phyloP scores from a whole-genome alignment of 2,329 filamentous ascomycete genomes.

The Aureobasidium melanogenum region DNA sequence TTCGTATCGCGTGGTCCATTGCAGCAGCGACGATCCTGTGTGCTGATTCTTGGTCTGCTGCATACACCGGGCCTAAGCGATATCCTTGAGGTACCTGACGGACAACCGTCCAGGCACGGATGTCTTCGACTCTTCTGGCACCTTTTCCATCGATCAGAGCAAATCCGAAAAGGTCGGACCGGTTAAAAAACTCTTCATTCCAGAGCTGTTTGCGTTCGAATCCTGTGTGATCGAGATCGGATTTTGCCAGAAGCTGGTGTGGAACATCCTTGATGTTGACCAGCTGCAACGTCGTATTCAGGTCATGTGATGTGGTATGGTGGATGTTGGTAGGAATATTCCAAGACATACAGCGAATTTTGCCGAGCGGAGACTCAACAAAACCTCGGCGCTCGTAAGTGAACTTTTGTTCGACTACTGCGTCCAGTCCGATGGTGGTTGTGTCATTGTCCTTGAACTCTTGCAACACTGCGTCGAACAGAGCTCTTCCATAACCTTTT shows the following conservation, averaged over 20 bases:
- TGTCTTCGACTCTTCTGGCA: constrained; percentile 12
- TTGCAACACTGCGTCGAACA: constrained; percentile 24
- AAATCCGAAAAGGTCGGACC: constrained; percentile 24
- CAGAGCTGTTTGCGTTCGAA: constrained; percentile 26
- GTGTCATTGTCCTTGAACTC: constrained; percentile 18
- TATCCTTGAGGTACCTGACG: constrained; percentile 25
- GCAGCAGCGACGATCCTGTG: constrained; percentile 20
- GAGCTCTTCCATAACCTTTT: constrained; percentile 24
- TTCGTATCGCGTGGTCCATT: constrained; percentile 20
- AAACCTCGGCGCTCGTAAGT: constrained; percentile 30
- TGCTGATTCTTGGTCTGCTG: constrained; percentile 20
- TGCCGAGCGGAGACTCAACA: constrained; percentile 18
- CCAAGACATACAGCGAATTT: constrained; percentile 20
- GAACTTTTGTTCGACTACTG: constrained; percentile 27
- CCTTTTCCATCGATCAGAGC: constrained; percentile 16
- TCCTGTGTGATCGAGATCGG: constrained; percentile 26
- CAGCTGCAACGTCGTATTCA: constrained; percentile 9
- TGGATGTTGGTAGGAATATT: not conserved
- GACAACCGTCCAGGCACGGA: constrained; percentile 25
- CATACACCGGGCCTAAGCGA: constrained; percentile 30
- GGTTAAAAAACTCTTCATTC: constrained; percentile 23
- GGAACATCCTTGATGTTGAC: constrained; percentile 21
- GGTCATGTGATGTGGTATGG: constrained; percentile 6
- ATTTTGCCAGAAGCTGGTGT: constrained; percentile 17
- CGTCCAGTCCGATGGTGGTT: constrained; percentile 27